Base-by-base conservation (phyloP, 139 green algal species). In the Monoraphidium neglectum region DNA sequence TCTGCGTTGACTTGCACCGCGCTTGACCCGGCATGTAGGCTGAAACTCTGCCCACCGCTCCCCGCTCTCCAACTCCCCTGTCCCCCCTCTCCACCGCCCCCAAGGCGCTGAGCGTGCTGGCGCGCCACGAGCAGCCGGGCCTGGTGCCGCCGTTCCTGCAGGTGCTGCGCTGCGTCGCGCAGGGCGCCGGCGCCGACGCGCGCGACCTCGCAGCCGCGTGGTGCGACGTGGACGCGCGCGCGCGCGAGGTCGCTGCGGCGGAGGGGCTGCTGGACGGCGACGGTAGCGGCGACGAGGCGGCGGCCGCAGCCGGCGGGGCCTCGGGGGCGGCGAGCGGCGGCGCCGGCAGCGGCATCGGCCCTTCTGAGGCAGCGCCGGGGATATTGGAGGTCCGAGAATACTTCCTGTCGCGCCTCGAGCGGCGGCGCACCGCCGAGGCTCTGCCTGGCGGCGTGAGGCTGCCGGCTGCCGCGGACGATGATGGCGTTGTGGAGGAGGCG, bases 91-190 rank as follows among this genome's bases (percentile, higher is more conserved):
- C 43, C 43, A 51, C 43, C 8, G 43, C 12, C 43, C 43, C 43
- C 43, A 8, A 51, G 43, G 43, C 43, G 12, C 43, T 51, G 43
- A 51, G 8, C 33, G 86, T 93, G 33, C 68, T 90, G 15, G 78
- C 89, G 0, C 83, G 91, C 6, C 75, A 81, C 38, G 79, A 88
- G 77, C 72, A 77, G 33, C 87, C 90, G 1, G 66, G 78, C 21
- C 84, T 92, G 60, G 53, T 84, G 1, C 64, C 84, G 3, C 61
- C 90, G 6, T 95, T 94, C 81, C 35, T 68, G 18, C 2, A 68
- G 23, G 32, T 75, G 18, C 66, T 83, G 70, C 63, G 56, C 23
- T 67, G 59, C 18, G 64, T 77, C 4, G 56, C 64, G 15, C 61
- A 36, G 12, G 79, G 83, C n/a, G 83, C 72, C 13, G 46, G 30